Base-by-base conservation (phyloP, 192 early-diverging fungal genomes). In the Funneliformis geosporum region DNA sequence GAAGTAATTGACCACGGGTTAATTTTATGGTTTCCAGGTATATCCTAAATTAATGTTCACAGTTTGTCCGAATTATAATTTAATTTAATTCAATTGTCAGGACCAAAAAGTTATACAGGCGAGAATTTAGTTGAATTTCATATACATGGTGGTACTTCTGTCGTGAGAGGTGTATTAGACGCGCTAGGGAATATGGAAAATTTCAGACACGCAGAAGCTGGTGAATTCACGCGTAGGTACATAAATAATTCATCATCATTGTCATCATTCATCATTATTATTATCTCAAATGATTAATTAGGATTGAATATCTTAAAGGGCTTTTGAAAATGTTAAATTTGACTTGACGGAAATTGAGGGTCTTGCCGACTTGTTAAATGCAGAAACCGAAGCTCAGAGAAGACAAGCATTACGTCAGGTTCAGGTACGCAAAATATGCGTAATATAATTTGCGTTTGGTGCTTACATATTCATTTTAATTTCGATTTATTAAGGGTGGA, bases 71-170 rank as follows among this genome's bases (percentile, higher is more conserved):
- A 61, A 70, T 83, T 73, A 39, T 42, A 50, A 7, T 42, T 33
- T 27, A 16, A 8, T 18, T 44, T 39, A 38, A 23, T 28, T 66
- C n/a, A 28, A 42, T 47, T 43, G 38, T 44, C 66, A 87, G 87
- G 87, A 2, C 93, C 92, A 0, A 84, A 84, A 16, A 93, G 92
- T 18, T 95, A 89, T 66, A 95, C 94, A 0, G 93, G 94, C 10
- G 92, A 95, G 68, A 92, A 94, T 80, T 87, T 88, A 60, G 91
- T 88, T 5, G 94, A 95, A 75, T 84, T 94, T 47, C 94, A 95
- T 72, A 83, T 91, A 10, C 94, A 95, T 80, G 94, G 94, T 39
- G 93, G 94, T 8, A 87, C 82, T 27, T 91, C 94, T 0, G 93
- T 95, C 2, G 80, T 92, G 18, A 81, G 81, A 70, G 84, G 90